phyloP scores from a whole-genome alignment of 2,329 filamentous ascomycete genomes.

The Ascochyta pisi region DNA sequence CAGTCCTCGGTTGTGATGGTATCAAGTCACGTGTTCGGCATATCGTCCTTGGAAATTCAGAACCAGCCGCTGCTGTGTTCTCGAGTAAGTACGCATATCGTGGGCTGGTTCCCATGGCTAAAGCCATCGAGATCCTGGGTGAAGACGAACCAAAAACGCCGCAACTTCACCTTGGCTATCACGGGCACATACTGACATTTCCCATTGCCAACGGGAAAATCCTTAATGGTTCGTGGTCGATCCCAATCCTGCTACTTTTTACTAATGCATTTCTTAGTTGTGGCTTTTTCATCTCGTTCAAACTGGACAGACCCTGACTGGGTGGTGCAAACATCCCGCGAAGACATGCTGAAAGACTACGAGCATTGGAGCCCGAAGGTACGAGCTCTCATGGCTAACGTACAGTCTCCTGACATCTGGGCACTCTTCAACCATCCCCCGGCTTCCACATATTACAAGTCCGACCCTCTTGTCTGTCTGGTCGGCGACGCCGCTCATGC shows the following conservation, averaged over 20 bases:
- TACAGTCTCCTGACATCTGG: conserved; percentile 59
- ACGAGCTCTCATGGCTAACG: conserved; percentile 27
- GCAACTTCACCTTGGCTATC: conserved; percentile 64
- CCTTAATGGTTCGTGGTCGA: conserved; percentile 56
- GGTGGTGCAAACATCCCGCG: conserved; percentile 34
- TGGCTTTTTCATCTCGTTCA: conserved; percentile 32
- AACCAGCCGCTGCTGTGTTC: conserved; percentile 56
- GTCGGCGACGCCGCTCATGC: conserved; percentile 66
- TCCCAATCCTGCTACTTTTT: conserved; percentile 40
- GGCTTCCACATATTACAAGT: conserved; percentile 49
- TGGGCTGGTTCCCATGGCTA: conserved; percentile 65
- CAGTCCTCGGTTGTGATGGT: conserved; percentile 68
- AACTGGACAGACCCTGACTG: conserved; percentile 33
- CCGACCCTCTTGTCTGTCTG: conserved; percentile 50
- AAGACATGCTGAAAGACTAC: conserved; percentile 39
- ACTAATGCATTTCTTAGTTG: conserved; percentile 28
- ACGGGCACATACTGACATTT: conserved; percentile 67
- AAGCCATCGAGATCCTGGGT: conserved; percentile 58
- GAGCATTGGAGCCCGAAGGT: conserved; percentile 31
- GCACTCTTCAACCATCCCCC: conserved; percentile 56
- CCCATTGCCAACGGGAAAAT: conserved; percentile 63
- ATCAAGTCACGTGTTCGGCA: conserved; percentile 65
- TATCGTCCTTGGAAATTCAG: conserved; percentile 57
- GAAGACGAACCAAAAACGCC: conserved; percentile 56
- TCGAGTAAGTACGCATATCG: conserved; percentile 68